Evolutionary conservation across 2,329 filamentous ascomycete species (phyloP).

Genomic region (Ilyonectria robusta): DNA sequence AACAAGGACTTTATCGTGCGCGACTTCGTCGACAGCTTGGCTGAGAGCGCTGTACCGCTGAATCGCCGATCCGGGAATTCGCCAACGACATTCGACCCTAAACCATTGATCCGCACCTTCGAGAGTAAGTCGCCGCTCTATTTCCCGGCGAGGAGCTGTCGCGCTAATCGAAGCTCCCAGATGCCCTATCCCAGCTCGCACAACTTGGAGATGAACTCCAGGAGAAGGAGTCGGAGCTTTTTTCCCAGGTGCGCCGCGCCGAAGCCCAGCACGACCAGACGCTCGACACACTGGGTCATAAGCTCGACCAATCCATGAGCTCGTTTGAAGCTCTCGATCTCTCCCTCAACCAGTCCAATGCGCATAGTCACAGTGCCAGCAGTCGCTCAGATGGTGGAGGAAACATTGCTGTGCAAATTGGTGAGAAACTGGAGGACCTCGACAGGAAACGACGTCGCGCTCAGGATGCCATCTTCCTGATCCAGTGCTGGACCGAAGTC

Average conservation of each 20-base stretch:
- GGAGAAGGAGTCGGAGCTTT: slow-evolving; percentile 89
- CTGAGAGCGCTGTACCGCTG: slow-evolving; percentile 84
- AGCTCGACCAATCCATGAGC: slow-evolving; percentile 92
- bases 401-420: slow-evolving; percentile 94
- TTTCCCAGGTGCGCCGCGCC: slow-evolving; percentile 89
- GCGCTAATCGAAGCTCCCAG: slow-evolving; percentile 53
- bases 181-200: slow-evolving; percentile 77
- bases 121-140: slow-evolving; percentile 69
- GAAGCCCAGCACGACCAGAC: slow-evolving; percentile 95
- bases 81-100: slow-evolving; percentile 86
- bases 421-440: slow-evolving; percentile 92
- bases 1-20: slow-evolving; percentile 97
- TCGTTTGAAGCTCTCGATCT: slow-evolving; percentile 93
- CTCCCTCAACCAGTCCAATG: slow-evolving; percentile 76
- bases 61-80: slow-evolving; percentile 82
- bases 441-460: slow-evolving; percentile 92
- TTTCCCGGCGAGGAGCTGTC: background rate
- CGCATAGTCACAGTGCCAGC: slow-evolving; percentile 51
- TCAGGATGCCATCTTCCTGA: slow-evolving; percentile 92
- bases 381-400: slow-evolving; percentile 73
- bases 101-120: slow-evolving; percentile 95
- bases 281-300: slow-evolving; percentile 86
- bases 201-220: slow-evolving; percentile 87
- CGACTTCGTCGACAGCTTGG: slow-evolving; percentile 95
- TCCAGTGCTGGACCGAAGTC: slow-evolving; percentile 97